Evolutionary conservation across 495 filamentous ascomycete genomes (phyloP).

Genomic region (Cryomyces antarcticus): DNA sequence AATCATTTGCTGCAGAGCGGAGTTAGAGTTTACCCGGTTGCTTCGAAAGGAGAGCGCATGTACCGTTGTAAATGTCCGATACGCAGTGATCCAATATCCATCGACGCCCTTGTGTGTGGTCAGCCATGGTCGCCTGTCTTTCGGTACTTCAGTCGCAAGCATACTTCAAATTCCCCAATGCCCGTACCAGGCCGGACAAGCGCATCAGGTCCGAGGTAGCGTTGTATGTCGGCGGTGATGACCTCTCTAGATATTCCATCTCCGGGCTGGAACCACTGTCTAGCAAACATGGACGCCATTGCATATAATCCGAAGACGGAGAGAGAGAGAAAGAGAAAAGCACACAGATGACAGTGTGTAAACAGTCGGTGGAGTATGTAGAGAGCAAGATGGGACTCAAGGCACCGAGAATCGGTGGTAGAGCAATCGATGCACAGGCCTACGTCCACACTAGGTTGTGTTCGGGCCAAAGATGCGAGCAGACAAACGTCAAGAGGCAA

Average conservation of each 20-base stretch:
- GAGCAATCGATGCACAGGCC: neutral
- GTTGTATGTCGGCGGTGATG: conserved; percentile 86
- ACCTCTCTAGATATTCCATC: conserved; percentile 86
- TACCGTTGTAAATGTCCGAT: conserved; percentile 72
- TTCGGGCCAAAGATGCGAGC: neutral
- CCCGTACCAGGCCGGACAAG: conserved; percentile 56
- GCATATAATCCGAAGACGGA: neutral
- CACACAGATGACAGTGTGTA: conserved; percentile 11
- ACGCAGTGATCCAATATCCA: conserved; percentile 74
- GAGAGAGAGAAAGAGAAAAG: conserved; percentile 7
- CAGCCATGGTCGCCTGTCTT: conserved; percentile 8
- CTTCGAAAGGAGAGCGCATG: conserved; percentile 16
- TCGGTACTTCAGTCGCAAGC: conserved; percentile 1
- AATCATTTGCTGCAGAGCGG: conserved; percentile 51
- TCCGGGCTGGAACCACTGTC: conserved; percentile 49
- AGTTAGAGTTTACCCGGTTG: conserved; percentile 5
- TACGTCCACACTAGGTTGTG: neutral
- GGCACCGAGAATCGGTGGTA: neutral
- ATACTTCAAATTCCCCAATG: conserved; percentile 5
- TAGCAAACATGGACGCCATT: conserved; percentile 7
- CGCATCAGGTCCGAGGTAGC: conserved; percentile 82
- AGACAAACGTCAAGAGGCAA: neutral
- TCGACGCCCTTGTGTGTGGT: conserved; percentile 34
- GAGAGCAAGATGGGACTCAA: neutral
- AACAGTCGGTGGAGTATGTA: conserved; percentile 6